phyloP scores from a whole-genome alignment of 2,329 filamentous ascomycete species.

The Raffaelea arxii region DNA sequence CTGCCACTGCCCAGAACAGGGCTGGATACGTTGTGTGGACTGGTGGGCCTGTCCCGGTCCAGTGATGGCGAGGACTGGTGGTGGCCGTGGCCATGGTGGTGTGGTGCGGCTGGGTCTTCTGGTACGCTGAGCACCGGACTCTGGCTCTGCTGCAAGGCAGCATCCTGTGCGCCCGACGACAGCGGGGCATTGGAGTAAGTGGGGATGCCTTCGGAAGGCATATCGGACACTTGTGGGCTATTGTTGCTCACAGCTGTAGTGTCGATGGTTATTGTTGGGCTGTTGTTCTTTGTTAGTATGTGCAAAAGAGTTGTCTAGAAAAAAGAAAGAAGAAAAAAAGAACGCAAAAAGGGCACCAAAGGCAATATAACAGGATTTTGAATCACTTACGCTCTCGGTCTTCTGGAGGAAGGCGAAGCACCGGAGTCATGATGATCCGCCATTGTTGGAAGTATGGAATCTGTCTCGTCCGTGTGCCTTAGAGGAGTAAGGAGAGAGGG shows the following conservation, averaged over 20 bases:
- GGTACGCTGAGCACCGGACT: constrained; percentile 10
- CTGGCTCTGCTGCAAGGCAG: background rate
- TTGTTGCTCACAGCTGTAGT: constrained; percentile 29
- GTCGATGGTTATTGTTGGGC: constrained; percentile 46
- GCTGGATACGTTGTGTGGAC: constrained; percentile 62
- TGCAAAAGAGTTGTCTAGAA: background rate
- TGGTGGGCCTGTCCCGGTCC: constrained; percentile 58
- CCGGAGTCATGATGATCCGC: constrained; percentile 1
- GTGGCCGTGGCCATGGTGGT: constrained; percentile 25
- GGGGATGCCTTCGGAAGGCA: constrained; percentile 19
- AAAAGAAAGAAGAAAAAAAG: background rate
- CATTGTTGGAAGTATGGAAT: background rate
- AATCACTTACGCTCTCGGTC: constrained; percentile 9
- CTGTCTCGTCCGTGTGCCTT: too few species aligned
- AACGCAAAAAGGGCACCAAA: too few species aligned
- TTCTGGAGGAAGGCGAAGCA: background rate
- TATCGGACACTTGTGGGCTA: constrained; percentile 16
- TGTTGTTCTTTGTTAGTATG: constrained; percentile 14
- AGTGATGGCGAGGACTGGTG: constrained; percentile 46
- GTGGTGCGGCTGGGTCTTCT: constrained; percentile 7
- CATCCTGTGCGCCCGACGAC: constrained; percentile 11
- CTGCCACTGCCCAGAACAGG: constrained; percentile 37
- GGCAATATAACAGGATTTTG: too few species aligned
- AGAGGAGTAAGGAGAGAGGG: background rate
- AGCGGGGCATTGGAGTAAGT: constrained; percentile 25